These are phyloP conservation scores for Aureobasidium uvarum DNA, from an alignment of 2,329 filamentous ascomycete genomes.

Conservation along the genomic window DNA sequence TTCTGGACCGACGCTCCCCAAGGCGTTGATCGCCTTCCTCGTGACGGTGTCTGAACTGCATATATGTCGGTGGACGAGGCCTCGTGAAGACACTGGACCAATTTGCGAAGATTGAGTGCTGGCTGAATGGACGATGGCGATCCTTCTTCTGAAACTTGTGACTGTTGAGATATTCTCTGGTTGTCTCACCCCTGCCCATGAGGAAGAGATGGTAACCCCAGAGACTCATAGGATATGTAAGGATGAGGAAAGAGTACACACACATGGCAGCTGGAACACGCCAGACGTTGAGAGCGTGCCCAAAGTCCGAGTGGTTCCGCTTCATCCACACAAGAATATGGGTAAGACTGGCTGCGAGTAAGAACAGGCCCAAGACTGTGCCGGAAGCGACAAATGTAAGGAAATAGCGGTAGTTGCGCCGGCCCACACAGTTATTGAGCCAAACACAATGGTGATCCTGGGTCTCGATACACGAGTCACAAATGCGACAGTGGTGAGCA, in stretches of 20 bases:
- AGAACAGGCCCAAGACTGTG: conserved; percentile 72
- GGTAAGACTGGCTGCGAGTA: conserved; percentile 73
- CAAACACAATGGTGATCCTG: conserved; percentile 98
- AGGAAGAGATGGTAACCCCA: conserved; percentile 90
- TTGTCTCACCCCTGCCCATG: conserved; percentile 88
- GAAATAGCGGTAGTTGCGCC: conserved; percentile 97
- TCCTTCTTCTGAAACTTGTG: conserved; percentile 94
- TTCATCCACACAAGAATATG: conserved; percentile 74
- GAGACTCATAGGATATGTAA: conserved; percentile 78
- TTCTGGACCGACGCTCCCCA: conserved; percentile 54
- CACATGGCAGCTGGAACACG: conserved; percentile 75
- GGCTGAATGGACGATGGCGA: conserved; percentile 85
- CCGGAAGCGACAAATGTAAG: conserved; percentile 82
- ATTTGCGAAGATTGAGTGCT: conserved; percentile 72
- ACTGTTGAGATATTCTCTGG: conserved; percentile 90
- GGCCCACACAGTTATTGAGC: conserved; percentile 97
- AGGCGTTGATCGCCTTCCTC: conserved; percentile 82
- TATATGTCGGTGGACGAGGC: conserved; percentile 82
- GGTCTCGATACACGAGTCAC: conserved; percentile 95
- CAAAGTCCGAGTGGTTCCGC: conserved; percentile 64
- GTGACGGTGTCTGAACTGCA: conserved; percentile 78
- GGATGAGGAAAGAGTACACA: conserved; percentile 72
- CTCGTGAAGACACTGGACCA: conserved; percentile 77
- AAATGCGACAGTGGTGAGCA: conserved; percentile 92
- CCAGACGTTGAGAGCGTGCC: conserved; percentile 65